phyloP scores from a whole-genome alignment of 2,329 filamentous ascomycete species.

The Talaromyces marneffei region DNA sequence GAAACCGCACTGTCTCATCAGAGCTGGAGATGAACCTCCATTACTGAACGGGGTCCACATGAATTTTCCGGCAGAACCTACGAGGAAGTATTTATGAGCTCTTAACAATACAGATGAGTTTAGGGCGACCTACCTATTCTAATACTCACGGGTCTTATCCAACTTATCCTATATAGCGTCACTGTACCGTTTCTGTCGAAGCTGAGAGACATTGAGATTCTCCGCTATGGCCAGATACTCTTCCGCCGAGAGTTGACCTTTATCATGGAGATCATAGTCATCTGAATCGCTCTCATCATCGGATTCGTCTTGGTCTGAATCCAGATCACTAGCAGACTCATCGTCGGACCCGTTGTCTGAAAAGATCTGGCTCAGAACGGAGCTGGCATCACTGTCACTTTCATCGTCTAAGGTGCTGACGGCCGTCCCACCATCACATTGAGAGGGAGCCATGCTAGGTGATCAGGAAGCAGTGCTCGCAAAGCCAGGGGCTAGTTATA shows the following conservation, averaged over 20 bases:
- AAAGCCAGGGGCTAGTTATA: not conserved
- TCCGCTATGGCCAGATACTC: conserved; percentile 23
- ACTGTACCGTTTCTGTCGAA: conserved; percentile 26
- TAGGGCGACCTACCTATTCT: conserved; percentile 18
- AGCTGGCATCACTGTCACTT: conserved; percentile 20
- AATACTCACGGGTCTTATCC: conserved; percentile 25
- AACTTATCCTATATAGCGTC: conserved; percentile 21
- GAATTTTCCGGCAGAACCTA: conserved; percentile 22
- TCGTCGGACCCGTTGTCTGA: too few relatives aligned
- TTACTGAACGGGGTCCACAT: conserved; percentile 18
- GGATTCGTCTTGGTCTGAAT: not conserved
- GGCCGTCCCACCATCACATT: not conserved
- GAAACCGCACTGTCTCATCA: conserved; percentile 24
- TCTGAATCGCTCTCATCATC: conserved; percentile 15
- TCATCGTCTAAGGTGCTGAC: conserved; percentile 8
- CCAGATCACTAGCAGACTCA: not conserved
- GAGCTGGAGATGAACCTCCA: conserved; percentile 22
- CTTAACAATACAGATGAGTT: not conserved
- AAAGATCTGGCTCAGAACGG: conserved; percentile 14
- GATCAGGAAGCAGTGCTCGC: not conserved
- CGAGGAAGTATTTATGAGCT: not conserved
- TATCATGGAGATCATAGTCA: conserved; percentile 16
- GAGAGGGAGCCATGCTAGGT: too few relatives aligned
- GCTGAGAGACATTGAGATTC: conserved; percentile 22
- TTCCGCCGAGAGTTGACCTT: conserved; percentile 3